Percentiles rank a stretch among this genome's conserved stretches.
Conservation (phyloP, 441 rosid species). For the Gossypium gossypioides region DNA sequence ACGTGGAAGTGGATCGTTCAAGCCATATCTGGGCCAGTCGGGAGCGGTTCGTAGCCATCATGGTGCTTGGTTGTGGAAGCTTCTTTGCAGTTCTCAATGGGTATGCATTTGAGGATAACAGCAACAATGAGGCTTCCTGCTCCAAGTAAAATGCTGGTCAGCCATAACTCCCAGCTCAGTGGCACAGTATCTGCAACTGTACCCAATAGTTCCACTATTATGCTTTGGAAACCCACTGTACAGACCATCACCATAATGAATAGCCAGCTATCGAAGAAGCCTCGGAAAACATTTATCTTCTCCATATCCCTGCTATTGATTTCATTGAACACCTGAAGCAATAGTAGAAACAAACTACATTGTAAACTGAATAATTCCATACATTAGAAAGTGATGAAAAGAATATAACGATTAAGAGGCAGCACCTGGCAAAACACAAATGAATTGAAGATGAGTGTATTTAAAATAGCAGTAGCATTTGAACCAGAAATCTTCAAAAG, state of each 20-base stretch:
- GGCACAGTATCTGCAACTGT: constrained; percentile 35
- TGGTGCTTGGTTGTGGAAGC: constrained; percentile 17
- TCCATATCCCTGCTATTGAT: constrained; percentile 44
- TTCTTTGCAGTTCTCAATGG: constrained; percentile 17
- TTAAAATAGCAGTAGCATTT: constrained; percentile 38
- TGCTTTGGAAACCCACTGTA: constrained; percentile 35
- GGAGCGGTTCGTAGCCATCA: constrained; percentile 50
- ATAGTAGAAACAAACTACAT: background rate
- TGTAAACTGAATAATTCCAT: background rate
- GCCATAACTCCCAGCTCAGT: constrained; percentile 31
- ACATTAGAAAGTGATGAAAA: background rate
- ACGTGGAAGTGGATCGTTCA: constrained; percentile 13
- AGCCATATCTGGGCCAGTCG: constrained; percentile 49
- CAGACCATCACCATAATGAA: constrained; percentile 26
- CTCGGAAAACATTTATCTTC: constrained; percentile 31
- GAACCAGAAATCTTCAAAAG: constrained; percentile 42
- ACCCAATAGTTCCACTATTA: constrained; percentile 37
- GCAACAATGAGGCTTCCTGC: constrained; percentile 44
- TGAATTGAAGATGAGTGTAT: constrained; percentile 52
- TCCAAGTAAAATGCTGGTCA: constrained; percentile 31
- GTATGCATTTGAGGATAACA: constrained; percentile 50
- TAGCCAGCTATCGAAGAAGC: constrained; percentile 33
- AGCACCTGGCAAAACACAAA: constrained; percentile 47
- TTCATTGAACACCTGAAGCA: constrained; percentile 44
- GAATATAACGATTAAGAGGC: background rate